A percentile compares a stretch with the other conserved stretches of the same genome.
phyloP scores from a whole-genome alignment of 208 protist species.

The Crithidia bombi region DNA sequence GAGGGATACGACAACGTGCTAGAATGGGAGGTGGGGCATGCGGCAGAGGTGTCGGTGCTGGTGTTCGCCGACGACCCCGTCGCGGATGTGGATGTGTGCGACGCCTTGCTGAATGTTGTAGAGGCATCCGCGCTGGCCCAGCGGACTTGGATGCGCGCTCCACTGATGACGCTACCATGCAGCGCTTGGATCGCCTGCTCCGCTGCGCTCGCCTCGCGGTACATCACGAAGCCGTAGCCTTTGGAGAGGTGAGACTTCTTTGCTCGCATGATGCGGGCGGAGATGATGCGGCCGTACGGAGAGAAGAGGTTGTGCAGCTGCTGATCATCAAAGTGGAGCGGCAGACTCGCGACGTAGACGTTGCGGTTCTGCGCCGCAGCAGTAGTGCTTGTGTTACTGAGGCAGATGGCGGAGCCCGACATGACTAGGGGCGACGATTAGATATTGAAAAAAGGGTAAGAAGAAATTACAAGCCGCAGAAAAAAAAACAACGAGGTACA shows the following conservation, averaged over 20 bases:
- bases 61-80: conserved; percentile 7
- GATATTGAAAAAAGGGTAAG: too few relatives aligned
- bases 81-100: not conserved
- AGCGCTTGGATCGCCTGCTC: conserved; percentile 49
- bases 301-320: conserved; percentile 72
- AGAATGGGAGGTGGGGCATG: not conserved
- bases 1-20: too few relatives aligned
- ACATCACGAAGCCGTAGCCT: conserved; percentile 89
- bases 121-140: conserved; percentile 61
- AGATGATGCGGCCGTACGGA: conserved; percentile 68
- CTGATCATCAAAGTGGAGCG: conserved; percentile 68
- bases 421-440: too few relatives aligned
- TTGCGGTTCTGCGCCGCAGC: conserved; percentile 89
- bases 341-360: conserved; percentile 88
- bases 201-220: conserved; percentile 44
- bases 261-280: conserved; percentile 68
- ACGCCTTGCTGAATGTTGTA: conserved; percentile 34
- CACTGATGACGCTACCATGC: conserved; percentile 47
- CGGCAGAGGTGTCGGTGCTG: conserved; percentile 12
- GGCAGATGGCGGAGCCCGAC: too few relatives aligned
- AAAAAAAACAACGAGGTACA: too few relatives aligned
- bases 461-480: too few relatives aligned
- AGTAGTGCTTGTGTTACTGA: too few relatives aligned
- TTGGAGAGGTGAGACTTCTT: conserved; percentile 63
- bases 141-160: conserved; percentile 73